Conservation (phyloP, 1,284 basidiomycete species). For the Ceraceosorus guamensis region DNA sequence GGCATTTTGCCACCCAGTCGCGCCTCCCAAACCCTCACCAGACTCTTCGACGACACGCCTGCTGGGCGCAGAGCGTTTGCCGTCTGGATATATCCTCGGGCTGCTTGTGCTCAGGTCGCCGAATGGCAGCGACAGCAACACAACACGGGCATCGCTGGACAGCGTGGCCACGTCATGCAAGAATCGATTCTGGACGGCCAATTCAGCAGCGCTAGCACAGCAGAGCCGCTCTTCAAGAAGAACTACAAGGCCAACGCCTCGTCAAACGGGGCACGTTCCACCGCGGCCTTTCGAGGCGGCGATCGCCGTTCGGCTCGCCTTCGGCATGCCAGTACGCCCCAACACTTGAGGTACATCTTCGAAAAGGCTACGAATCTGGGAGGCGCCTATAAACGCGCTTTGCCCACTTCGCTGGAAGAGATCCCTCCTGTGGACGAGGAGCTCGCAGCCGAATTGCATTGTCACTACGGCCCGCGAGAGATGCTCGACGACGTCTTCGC, state of each 20-base stretch:
- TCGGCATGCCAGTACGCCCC: neutral
- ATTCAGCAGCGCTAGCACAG: neutral
- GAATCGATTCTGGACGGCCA: neutral
- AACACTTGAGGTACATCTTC: neutral
- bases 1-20: neutral
- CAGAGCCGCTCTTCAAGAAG: neutral
- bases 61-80: neutral
- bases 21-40: neutral
- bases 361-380: neutral
- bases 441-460: constrained; percentile 6
- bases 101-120: neutral
- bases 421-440: constrained; percentile 4
- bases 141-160: neutral
- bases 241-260: neutral
- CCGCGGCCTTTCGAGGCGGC: neutral
- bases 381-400: neutral
- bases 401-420: constrained; percentile 1
- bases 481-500: neutral
- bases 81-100: neutral
- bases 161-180: neutral
- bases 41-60: neutral
- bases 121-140: neutral
- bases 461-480: constrained; percentile 1
- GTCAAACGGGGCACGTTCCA: neutral
- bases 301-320: neutral